Evolutionary conservation across 768 basidiomycete species (phyloP).

Genomic region (Boletus eberwhitei): DNA sequence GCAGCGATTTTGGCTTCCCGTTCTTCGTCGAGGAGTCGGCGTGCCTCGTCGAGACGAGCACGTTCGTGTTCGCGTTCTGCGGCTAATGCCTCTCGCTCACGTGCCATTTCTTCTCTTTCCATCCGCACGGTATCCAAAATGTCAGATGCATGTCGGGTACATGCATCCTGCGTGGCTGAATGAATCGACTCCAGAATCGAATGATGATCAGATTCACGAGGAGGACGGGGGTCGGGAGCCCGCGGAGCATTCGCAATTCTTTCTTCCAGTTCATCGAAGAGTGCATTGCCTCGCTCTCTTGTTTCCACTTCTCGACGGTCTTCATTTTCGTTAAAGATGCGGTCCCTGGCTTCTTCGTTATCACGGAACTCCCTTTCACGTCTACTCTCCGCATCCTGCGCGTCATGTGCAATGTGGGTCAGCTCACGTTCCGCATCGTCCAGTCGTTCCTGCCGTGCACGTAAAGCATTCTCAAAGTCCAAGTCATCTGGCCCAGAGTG

Average conservation of each 20-base stretch:
- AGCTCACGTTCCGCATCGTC: slow-evolving; percentile 53
- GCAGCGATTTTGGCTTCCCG: slow-evolving; percentile 53
- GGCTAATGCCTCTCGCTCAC: slow-evolving; percentile 51
- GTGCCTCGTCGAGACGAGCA: slow-evolving; percentile 49
- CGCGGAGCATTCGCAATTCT: slow-evolving; percentile 24
- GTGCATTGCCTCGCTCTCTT: slow-evolving; percentile 32
- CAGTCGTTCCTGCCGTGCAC: slow-evolving; percentile 50
- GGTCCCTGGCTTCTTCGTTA: slow-evolving; percentile 64
- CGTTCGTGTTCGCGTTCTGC: slow-evolving; percentile 53
- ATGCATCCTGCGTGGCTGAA: slow-evolving; percentile 49
- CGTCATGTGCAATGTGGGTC: slow-evolving; percentile 43
- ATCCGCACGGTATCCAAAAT: slow-evolving; percentile 54
- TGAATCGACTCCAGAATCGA: slow-evolving; percentile 38
- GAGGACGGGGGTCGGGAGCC: slow-evolving; percentile 16
- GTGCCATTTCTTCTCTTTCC: slow-evolving; percentile 57
- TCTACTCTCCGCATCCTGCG: slow-evolving; percentile 57
- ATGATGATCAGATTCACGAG: slow-evolving; percentile 25
- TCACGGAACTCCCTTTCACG: slow-evolving; percentile 63
- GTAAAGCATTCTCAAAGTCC: slow-evolving; percentile 43
- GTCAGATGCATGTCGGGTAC: slow-evolving; percentile 52
- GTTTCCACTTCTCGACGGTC: slow-evolving; percentile 56
- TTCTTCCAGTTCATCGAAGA: slow-evolving; percentile 29
- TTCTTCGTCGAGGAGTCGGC: slow-evolving; percentile 44
- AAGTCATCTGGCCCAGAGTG: slow-evolving; percentile 25
- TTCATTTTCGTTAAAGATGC: slow-evolving; percentile 58